A percentile compares a stretch with the other conserved stretches of the same genome.
Conservation (phyloP, 2,329 filamentous ascomycete species). For the Penicillium olsonii region DNA sequence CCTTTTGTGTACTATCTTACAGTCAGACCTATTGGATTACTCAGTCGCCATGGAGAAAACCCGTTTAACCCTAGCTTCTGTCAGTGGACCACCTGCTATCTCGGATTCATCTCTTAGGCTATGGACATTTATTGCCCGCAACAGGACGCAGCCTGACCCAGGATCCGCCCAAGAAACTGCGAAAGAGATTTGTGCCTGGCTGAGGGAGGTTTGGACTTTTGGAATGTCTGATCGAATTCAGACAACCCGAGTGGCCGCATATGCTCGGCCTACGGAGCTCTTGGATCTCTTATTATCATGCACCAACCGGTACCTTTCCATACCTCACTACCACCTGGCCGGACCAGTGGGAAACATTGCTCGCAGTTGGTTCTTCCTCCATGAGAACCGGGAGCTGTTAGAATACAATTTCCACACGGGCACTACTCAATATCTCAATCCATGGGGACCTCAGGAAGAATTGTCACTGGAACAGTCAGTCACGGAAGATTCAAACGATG, state of each 20-base stretch:
- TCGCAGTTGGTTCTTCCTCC: constrained; percentile 44
- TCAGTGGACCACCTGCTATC: constrained; percentile 75
- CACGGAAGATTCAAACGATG: constrained; percentile 37
- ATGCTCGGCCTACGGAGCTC: constrained; percentile 66
- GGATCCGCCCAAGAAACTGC: constrained; percentile 67
- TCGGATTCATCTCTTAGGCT: constrained; percentile 78
- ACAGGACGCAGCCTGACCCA: constrained; percentile 67
- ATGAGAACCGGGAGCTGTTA: constrained; percentile 44
- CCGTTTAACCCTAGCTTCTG: constrained; percentile 70
- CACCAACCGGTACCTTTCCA: constrained; percentile 55
- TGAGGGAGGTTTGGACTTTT: constrained; percentile 75
- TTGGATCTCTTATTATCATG: constrained; percentile 70
- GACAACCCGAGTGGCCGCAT: constrained; percentile 63
- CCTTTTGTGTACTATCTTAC: constrained; percentile 69
- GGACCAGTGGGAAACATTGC: constrained; percentile 33
- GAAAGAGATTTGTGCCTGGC: constrained; percentile 76
- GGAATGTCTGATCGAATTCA: constrained; percentile 63
- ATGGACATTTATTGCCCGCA: constrained; percentile 68
- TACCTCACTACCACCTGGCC: constrained; percentile 21
- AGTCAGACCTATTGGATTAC: constrained; percentile 66
- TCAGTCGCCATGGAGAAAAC: constrained; percentile 68
- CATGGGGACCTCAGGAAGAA: constrained; percentile 26
- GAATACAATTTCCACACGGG: constrained; percentile 52
- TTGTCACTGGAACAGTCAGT: constrained; percentile 25
- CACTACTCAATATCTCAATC: constrained; percentile 17